Evolutionary conservation across 345 rosid genomes (phyloP).

Genomic region (Ailanthus altissimus): DNA sequence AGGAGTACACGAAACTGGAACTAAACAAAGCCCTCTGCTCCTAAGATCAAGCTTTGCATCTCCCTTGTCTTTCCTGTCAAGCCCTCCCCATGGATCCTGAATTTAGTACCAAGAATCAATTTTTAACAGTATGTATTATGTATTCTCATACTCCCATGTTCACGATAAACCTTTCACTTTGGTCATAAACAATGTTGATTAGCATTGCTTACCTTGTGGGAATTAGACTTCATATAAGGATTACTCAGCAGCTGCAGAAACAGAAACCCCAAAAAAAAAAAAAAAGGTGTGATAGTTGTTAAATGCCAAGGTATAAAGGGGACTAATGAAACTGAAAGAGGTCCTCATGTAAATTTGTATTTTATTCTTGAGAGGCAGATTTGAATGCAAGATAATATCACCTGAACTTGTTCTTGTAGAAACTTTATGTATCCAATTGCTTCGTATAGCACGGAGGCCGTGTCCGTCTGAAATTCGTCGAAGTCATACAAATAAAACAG

Average conservation of each 20-base stretch:
- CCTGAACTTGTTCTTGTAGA: conserved; percentile 87
- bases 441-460: conserved; percentile 85
- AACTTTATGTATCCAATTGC: conserved; percentile 75
- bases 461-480: conserved; percentile 67
- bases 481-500: not conserved
- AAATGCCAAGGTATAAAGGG: not conserved
- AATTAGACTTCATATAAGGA: conserved; percentile 70
- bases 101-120: not conserved
- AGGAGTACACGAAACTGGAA: conserved; percentile 71
- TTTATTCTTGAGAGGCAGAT: not conserved
- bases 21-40: conserved; percentile 83
- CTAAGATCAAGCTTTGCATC: conserved; percentile 54
- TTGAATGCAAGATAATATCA: conserved; percentile 22
- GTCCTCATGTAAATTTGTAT: no score
- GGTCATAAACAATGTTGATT: not conserved
- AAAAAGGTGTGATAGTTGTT: no score
- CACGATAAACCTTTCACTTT: no score
- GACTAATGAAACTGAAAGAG: no score
- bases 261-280: not conserved
- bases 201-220: conserved; percentile 49
- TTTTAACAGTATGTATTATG: not conserved
- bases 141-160: not conserved
- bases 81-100: conserved; percentile 76
- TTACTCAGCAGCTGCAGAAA: conserved; percentile 65
- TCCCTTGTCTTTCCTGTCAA: conserved; percentile 61